Conservation (phyloP, 768 basidiomycete genomes). For the Suillus variegatus region DNA sequence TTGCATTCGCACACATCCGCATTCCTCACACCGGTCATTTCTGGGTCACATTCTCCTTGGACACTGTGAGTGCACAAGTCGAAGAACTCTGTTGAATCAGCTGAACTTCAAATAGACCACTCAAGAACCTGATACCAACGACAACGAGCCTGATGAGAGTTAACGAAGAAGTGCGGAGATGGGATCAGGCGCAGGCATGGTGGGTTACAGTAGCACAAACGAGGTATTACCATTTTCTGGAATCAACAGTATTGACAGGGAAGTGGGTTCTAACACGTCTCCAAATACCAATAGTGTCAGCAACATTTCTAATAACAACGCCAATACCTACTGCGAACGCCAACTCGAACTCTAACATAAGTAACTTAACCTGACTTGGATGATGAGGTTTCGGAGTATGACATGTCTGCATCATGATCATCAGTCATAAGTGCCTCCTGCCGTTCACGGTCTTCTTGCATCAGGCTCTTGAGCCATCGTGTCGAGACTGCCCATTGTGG, state of each 20-base stretch:
- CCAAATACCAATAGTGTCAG: no score
- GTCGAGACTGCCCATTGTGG: background rate
- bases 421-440: background rate
- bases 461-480: background rate
- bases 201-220: no score
- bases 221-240: no score
- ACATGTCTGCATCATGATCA: background rate
- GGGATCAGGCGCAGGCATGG: no score
- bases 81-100: background rate
- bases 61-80: background rate
- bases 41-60: background rate
- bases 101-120: background rate
- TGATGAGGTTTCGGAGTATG: background rate
- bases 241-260: no score
- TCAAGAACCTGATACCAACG: background rate
- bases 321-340: no score
- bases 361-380: background rate
- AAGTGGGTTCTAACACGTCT: no score
- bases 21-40: background rate
- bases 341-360: no score
- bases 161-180: no score
- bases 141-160: background rate
- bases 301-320: no score
- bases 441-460: background rate
- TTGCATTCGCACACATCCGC: background rate